Base-by-base conservation (phyloP, 495 filamentous ascomycete genomes). In the Penicillium psychrofluorescens region DNA sequence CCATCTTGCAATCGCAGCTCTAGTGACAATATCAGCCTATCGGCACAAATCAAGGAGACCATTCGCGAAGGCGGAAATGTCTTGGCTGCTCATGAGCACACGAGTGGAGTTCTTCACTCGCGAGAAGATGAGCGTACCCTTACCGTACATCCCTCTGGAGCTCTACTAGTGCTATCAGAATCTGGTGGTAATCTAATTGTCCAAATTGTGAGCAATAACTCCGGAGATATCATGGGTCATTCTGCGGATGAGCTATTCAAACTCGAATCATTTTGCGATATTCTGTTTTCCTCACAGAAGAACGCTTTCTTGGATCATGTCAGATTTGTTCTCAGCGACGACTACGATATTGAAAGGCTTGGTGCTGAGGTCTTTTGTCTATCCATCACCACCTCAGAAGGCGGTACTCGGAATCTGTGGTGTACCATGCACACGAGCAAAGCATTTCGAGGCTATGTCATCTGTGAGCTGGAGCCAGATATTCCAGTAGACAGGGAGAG, bases 401-500 rank as follows among this genome's bases (percentile, higher is more conserved):
- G 61, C 29, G 69, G 54, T 48, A 63, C 64, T 5, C 66, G 77
- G 28, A 86, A 84, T 54, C 55, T 91, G 6, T 94, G 89, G 89
- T 92, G 88, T 60, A 88, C 86, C 15, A 84, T 94, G 59, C 89
- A 95, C 60, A 75, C 83, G 22, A 83, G 77, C 43, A 66, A 74
- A 22, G 56, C 59, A 0, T 78, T 84, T 47, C 63, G 74, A 13
- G 58, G 63, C 0, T 78, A 86, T 28, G 67, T 92, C 16, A 84
- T 95, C 15, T 94, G 87, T 67, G 90, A 95, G 52, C 85, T 95
- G 47, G 88, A 95, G 59, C 67, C 85, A 4, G 83, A 90, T 55
- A 6, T 48, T 70, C 4, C 74, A 87, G 22, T 58, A 68, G 22
- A 77, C 72, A 40, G 66, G 74, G 30, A 84, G 80, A 10, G 81